phyloP scores from a whole-genome alignment of 768 basidiomycete genomes.

The Mycena leptocephala region DNA sequence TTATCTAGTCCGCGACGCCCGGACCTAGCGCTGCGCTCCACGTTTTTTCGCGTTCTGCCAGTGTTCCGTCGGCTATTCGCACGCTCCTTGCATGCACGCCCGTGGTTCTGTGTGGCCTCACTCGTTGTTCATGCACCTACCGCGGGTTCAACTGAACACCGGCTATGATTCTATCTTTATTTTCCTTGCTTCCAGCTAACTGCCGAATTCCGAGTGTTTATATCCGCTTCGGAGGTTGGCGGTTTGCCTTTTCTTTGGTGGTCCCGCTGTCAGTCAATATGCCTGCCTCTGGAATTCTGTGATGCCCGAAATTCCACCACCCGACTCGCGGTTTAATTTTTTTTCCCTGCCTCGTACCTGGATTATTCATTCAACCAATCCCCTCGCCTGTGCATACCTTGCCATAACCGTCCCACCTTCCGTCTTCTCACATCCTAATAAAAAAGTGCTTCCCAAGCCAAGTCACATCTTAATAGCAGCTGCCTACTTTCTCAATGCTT shows the following conservation, averaged over 20 bases:
- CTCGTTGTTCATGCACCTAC: neutral
- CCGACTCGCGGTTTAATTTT: too few relatives aligned
- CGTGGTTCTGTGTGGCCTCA: neutral
- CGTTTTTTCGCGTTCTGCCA: neutral
- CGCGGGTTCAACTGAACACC: neutral
- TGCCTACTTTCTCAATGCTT: too few relatives aligned
- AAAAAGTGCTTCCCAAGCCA: neutral
- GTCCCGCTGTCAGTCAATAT: too few relatives aligned
- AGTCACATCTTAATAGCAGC: neutral
- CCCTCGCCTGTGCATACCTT: too few relatives aligned
- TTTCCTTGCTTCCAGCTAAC: neutral
- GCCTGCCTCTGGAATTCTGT: too few relatives aligned
- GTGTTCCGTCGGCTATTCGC: too few relatives aligned
- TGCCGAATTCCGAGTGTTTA: neutral
- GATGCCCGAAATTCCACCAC: too few relatives aligned
- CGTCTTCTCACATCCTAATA: too few relatives aligned
- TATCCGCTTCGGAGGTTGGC: neutral
- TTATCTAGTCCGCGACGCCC: neutral
- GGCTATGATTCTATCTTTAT: neutral
- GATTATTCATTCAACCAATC: too few relatives aligned
- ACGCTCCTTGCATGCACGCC: neutral
- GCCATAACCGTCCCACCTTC: neutral
- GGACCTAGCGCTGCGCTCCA: neutral
- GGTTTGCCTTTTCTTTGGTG: neutral
- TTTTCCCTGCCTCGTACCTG: too few relatives aligned